Conservation (phyloP, 371 early-diverging fungal genomes). For the Apophysomyces sp. region DNA sequence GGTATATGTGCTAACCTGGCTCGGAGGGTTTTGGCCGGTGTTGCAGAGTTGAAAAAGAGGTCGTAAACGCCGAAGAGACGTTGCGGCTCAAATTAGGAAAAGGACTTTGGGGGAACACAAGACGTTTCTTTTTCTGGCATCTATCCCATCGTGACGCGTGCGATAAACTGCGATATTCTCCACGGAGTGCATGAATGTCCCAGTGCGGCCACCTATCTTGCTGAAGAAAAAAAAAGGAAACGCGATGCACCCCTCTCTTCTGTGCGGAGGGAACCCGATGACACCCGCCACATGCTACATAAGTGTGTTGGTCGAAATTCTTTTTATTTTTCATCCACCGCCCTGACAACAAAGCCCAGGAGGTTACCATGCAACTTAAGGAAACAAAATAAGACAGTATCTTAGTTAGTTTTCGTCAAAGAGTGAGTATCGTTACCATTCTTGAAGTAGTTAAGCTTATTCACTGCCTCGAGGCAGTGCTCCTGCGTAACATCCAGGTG, state of each 20-base stretch:
- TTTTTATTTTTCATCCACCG: no score
- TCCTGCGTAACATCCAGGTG: no score
- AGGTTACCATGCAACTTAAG: no score
- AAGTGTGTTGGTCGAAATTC: no score
- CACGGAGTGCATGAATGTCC: conserved; percentile 3
- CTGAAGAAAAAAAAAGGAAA: background rate
- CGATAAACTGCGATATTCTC: background rate
- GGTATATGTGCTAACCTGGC: conserved; percentile 1
- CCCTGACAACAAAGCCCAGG: no score
- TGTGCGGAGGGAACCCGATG: background rate
- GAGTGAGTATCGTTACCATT: no score
- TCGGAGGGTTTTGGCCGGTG: background rate
- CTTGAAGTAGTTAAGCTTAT: no score
- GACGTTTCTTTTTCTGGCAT: conserved; percentile 1
- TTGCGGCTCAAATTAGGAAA: conserved; percentile 2
- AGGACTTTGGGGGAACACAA: background rate
- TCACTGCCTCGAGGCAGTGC: no score
- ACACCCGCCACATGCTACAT: background rate
- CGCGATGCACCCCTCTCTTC: background rate
- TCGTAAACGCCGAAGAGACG: conserved; percentile 2
- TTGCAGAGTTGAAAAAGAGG: background rate
- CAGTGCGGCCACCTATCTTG: background rate
- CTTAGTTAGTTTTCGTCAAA: no score
- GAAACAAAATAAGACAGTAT: no score
- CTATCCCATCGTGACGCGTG: background rate